A percentile compares a stretch with the other conserved stretches of the same genome.
Conservation (phyloP, 2,329 filamentous ascomycete genomes). For the Ophiostoma piceae region DNA sequence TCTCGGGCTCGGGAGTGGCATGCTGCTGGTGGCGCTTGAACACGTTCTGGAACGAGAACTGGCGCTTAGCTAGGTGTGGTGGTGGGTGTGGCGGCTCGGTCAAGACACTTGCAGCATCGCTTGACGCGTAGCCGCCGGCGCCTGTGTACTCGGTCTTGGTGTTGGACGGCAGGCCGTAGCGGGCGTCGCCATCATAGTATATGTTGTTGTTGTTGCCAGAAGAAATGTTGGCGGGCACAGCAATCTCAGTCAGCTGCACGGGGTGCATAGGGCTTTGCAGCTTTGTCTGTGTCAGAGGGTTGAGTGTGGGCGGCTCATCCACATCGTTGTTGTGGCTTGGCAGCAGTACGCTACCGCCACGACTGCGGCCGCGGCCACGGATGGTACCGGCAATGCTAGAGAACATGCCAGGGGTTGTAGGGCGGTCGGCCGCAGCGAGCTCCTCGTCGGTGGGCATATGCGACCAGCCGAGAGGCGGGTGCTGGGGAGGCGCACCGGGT, state of each 20-base stretch:
- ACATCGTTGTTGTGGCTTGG: conserved; percentile 36
- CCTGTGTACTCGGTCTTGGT: conserved; percentile 46
- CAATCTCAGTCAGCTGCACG: conserved; percentile 58
- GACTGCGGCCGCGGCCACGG: conserved; percentile 40
- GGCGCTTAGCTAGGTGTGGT: conserved; percentile 58
- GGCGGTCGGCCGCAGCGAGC: conserved; percentile 48
- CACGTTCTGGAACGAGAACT: conserved; percentile 90
- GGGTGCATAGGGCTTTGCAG: conserved; percentile 55
- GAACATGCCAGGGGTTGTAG: conserved; percentile 44
- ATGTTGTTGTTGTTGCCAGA: conserved; percentile 33
- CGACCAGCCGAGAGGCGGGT: conserved; percentile 84
- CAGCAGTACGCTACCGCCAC: conserved; percentile 39
- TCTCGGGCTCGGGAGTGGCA: not conserved
- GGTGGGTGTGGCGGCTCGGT: conserved; percentile 56
- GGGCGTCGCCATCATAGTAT: conserved; percentile 36
- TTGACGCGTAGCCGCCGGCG: conserved; percentile 37
- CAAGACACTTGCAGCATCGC: conserved; percentile 36
- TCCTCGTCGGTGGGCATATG: conserved; percentile 67
- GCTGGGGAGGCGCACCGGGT: conserved; percentile 34
- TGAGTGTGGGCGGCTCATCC: conserved; percentile 22
- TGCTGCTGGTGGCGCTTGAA: conserved; percentile 54
- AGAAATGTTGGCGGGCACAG: conserved; percentile 37
- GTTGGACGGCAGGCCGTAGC: conserved; percentile 46
- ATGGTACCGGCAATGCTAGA: conserved; percentile 56
- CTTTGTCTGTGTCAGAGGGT: conserved; percentile 30